Evolutionary conservation across 164 flowering plant species (phyloP), one percentile per base, ranked within the genome.

Genomic region (Macadamia tetraphylla): DNA sequence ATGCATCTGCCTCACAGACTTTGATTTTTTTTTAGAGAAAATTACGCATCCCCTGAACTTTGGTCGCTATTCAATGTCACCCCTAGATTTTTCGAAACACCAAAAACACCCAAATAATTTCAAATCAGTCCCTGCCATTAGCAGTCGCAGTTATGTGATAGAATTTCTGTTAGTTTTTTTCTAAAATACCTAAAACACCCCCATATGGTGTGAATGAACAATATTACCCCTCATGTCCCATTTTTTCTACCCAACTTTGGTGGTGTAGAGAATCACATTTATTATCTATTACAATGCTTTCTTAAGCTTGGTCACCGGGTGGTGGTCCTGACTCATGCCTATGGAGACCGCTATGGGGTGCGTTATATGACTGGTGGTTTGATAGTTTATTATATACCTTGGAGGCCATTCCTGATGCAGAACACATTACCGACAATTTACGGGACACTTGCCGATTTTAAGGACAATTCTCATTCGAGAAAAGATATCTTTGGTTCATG

Each of bases 231-330:
- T 23, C 23, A 23, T 92, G 52, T 95, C 98, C 9, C 94, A 95
- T 79, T 92, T 95, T 68, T 95, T 89, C 85, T 95, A 87, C 69
- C 98, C 55, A 91, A 95, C 79, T 95, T 92, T 72, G 98, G 99
- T 62, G 99, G 98, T 57, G 97, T 95, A 64, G 98, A 95, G 83
- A 92, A 83, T 79, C 99, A 95, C 87, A 85, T 95, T 17, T 95
- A 92, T 66, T 90, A 84, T 76, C 83, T 95, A 18, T 88, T 98
- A 0, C 97, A 89, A 68, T 92, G 99, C 82, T 78, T 95, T 78
- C 86, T 95, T 46, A 76, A 88, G 86, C 92, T 88, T 68, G 98
- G 98, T 68, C 97, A 92, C 87, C 70, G 89, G 99, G 98, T 92
- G 67, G 92, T 94, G 66, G 96, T 92, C 62, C 74, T 89, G 91